Percentiles rank a stretch among this genome's conserved stretches.
These are phyloP conservation scores for Lipomyces mesembrius DNA, from an alignment of 805 yeast genomes.

Conservation along the genomic window DNA sequence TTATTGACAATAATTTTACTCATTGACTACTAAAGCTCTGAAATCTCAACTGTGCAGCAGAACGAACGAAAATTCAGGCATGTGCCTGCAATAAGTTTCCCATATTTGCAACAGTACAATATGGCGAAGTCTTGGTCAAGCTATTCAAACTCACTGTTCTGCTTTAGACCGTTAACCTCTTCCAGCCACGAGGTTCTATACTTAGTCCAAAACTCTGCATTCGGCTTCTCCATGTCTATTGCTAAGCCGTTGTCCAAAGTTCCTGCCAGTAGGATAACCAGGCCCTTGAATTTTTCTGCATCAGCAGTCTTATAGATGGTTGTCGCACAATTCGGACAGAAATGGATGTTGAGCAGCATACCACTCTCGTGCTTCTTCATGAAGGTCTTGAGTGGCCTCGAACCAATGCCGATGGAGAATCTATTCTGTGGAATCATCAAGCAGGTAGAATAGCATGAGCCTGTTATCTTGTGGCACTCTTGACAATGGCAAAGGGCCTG, in stretches of 20 bases:
- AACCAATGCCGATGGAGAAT: background rate
- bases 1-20: background rate
- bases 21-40: background rate
- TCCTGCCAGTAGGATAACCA: background rate
- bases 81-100: background rate
- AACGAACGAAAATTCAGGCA: background rate
- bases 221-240: background rate
- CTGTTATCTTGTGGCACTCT: background rate
- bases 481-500: conserved; percentile 1
- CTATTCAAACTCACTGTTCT: background rate
- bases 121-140: background rate
- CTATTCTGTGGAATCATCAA: background rate
- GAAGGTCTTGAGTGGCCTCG: background rate
- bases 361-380: background rate
- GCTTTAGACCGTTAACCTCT: background rate
- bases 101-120: background rate
- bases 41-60: conserved; percentile 2
- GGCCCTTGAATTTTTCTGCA: background rate
- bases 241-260: background rate
- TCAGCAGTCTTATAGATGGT: background rate
- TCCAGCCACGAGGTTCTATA: background rate
- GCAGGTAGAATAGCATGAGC: background rate
- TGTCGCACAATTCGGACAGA: background rate
- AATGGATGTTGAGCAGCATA: background rate
- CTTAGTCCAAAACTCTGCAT: background rate